Conservation (phyloP, 106 monocot species). For the Apostasia ramifera region DNA sequence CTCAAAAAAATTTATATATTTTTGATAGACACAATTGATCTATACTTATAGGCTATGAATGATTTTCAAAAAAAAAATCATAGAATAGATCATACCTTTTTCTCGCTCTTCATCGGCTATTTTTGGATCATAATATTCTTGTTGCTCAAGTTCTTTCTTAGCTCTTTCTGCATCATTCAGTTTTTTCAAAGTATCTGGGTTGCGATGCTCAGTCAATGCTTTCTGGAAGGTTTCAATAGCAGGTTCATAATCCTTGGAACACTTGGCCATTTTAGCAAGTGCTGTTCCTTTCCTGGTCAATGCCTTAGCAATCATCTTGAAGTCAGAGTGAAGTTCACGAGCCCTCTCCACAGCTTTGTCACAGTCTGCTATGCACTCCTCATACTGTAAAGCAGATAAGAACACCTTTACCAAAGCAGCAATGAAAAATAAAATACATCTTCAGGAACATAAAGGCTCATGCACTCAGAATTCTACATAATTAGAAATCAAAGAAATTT, state of each 20-base stretch:
- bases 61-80: background rate
- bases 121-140: slow-evolving; percentile 86
- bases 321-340: slow-evolving; percentile 86
- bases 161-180: slow-evolving; percentile 85
- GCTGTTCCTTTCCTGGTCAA: slow-evolving; percentile 89
- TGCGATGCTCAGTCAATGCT: slow-evolving; percentile 85
- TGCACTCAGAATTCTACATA: too few species aligned
- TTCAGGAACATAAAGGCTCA: too few species aligned
- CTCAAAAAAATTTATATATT: too few species aligned
- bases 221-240: slow-evolving; percentile 95
- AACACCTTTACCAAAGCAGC: too few species aligned
- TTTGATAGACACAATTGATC: too few species aligned
- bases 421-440: too few species aligned
- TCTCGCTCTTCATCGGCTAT: slow-evolving; percentile 90
- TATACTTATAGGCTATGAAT: too few species aligned
- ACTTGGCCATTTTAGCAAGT: slow-evolving; percentile 65
- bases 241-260: slow-evolving; percentile 68
- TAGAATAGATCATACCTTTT: slow-evolving; percentile 46
- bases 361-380: slow-evolving; percentile 90
- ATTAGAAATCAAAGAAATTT: too few species aligned
- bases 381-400: slow-evolving; percentile 36
- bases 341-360: slow-evolving; percentile 94
- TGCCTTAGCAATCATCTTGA: slow-evolving; percentile 88
- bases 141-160: slow-evolving; percentile 89
- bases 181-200: slow-evolving; percentile 86